A percentile compares a stretch with the other conserved stretches of the same genome.
These are phyloP conservation scores for Fraxinus cuspidata DNA, from an alignment of 257 asterid genomes.

Conservation along the genomic window DNA sequence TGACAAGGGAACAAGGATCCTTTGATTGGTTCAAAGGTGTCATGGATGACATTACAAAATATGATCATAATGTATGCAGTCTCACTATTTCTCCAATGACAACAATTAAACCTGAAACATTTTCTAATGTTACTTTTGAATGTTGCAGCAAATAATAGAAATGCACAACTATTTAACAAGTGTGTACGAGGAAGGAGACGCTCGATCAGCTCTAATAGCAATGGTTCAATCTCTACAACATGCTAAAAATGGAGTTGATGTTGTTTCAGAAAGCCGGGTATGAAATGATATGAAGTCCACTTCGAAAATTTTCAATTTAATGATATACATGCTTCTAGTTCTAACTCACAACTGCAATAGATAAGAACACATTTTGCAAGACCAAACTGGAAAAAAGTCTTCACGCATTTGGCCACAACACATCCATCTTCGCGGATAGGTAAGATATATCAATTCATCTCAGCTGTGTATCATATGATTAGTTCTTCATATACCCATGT, in stretches of 20 bases:
- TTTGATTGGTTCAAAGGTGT: slow-evolving; percentile 98
- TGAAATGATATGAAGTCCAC: neutral
- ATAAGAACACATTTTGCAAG: slow-evolving; percentile 90
- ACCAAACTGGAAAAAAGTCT: slow-evolving; percentile 91
- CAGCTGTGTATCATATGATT: neutral
- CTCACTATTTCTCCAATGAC: neutral
- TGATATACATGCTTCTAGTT: neutral
- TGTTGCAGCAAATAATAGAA: slow-evolving; percentile 70
- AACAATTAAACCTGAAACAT: neutral
- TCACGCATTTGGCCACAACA: slow-evolving; percentile 47
- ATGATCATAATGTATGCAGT: slow-evolving; percentile 63
- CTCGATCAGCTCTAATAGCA: slow-evolving; percentile 85
- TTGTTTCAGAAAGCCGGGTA: slow-evolving; percentile 86
- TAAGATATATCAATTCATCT: slow-evolving; percentile 25
- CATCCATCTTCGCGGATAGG: slow-evolving; percentile 77
- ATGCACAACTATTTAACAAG: slow-evolving; percentile 94
- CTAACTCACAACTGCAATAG: slow-evolving; percentile 33
- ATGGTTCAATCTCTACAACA: slow-evolving; percentile 97
- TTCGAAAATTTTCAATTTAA: neutral
- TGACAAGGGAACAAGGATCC: slow-evolving; percentile 92
- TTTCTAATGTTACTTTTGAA: neutral
- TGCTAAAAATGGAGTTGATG: slow-evolving; percentile 86
- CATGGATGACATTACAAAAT: slow-evolving; percentile 90
- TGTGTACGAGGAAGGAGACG: slow-evolving; percentile 94
- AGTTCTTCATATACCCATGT: neutral